Evolutionary conservation across 140 eudicot genomes (phyloP), one percentile per base, ranked within the genome.

Genomic region (Ambrosia hybrid): DNA sequence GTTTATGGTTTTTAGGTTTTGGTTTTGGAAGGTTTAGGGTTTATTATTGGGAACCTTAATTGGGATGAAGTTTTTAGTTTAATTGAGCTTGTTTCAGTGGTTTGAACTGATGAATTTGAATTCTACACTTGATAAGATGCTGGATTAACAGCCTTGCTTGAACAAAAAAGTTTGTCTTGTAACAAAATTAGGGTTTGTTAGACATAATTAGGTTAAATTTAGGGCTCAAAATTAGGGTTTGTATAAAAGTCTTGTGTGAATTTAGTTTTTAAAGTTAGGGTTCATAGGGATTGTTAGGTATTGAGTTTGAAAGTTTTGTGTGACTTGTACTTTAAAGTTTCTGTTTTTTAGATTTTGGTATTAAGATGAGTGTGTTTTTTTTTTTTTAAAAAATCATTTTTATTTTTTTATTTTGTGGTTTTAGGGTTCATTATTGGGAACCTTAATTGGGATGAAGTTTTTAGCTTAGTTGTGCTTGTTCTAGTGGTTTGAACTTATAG

Each of bases 211-310:
- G 26, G 26, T 21, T 21, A 21, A 21, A 21, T 21, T 21, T 21
- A 21, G 26, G 26, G 26, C 26, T 21, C 26, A 21, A 21, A 21
- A 21, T 21, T 21, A 21, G 26, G 26, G 26, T 21, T 21, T 21
- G 26, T 21, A 21, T 21, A 21, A 21, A 21, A 21, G 26, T 21
- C 26, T 30, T 48, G 67, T 62, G 34, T 70, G 26, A 58, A 68
- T 57, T 36, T 76, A 57, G 74, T 53, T 33, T 53, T 33, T 51
- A 52, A 76, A 76, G 71, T 79, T 79, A 79, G 83, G 83, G 83
- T 30, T 79, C 41, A 48, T 49, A 39, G 17, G 76, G 57, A 14
- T 39, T 17, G 45, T 3, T 62, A 4, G 57, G 75, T 38, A 36
- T 73, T 57, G 51, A 34, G 75, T 46, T 68, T 59, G 34, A 37